phyloP scores from a whole-genome alignment of 805 yeast genomes.

The Saccharomycopsis babjevae region DNA sequence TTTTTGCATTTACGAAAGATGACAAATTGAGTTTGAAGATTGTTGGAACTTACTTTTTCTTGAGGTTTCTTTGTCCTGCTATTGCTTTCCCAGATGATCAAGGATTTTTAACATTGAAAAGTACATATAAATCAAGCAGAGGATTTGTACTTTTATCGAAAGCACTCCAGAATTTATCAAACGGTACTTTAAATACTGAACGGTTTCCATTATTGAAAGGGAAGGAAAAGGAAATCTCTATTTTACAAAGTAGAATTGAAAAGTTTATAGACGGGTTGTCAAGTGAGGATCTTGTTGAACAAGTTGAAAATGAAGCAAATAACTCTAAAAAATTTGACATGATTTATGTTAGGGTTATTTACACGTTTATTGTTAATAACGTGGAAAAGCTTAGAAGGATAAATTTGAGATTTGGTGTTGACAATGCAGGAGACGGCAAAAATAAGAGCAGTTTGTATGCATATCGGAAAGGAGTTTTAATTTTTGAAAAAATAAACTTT shows the following conservation, averaged over 20 bases:
- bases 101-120: slow-evolving; percentile 24
- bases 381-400: slow-evolving; percentile 23
- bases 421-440: not conserved
- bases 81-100: slow-evolving; percentile 75
- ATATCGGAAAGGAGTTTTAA: slow-evolving; percentile 19
- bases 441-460: slow-evolving; percentile 13
- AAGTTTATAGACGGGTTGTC: slow-evolving; percentile 32
- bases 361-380: slow-evolving; percentile 5
- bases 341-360: slow-evolving; percentile 9
- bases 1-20: not conserved
- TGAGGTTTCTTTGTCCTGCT: slow-evolving; percentile 79
- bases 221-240: slow-evolving; percentile 32
- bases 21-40: slow-evolving; percentile 36
- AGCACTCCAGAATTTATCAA: slow-evolving; percentile 77
- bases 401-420: slow-evolving; percentile 9
- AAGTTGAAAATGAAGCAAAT: slow-evolving; percentile 16
- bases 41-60: slow-evolving; percentile 78
- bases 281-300: not conserved
- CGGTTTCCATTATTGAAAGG: slow-evolving; percentile 51
- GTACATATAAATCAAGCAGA: slow-evolving; percentile 24
- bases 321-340: slow-evolving; percentile 19
- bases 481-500: slow-evolving; percentile 32
- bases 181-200: slow-evolving; percentile 56
- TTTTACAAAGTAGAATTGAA: slow-evolving; percentile 31
- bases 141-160: slow-evolving; percentile 65